These are phyloP conservation scores for Cadophora sp. DNA, from an alignment of 2,329 filamentous ascomycete genomes.

Conservation along the genomic window DNA sequence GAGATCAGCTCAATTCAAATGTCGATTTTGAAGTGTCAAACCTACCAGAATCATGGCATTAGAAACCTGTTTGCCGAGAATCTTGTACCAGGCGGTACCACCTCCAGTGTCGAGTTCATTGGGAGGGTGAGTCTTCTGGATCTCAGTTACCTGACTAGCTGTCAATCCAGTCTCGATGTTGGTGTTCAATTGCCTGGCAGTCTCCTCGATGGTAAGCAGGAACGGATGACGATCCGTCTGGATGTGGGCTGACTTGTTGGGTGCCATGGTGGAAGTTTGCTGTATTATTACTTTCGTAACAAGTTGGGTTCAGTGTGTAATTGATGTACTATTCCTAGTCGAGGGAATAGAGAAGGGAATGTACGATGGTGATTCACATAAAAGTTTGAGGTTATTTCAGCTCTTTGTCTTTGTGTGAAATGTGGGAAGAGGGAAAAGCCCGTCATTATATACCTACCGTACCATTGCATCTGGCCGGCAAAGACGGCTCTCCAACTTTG, in stretches of 20 bases:
- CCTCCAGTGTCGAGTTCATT: slow-evolving; percentile 76
- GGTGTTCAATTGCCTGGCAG: slow-evolving; percentile 66
- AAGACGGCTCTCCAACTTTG: slow-evolving; percentile 17
- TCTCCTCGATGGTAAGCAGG: slow-evolving; percentile 66
- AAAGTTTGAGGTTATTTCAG: slow-evolving; percentile 16
- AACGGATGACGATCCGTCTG: slow-evolving; percentile 59
- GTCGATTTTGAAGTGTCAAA: slow-evolving; percentile 22
- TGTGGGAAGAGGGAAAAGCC: slow-evolving; percentile 9
- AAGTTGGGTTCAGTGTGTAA: neutral
- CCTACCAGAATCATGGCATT: slow-evolving; percentile 79
- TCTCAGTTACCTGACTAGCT: slow-evolving; percentile 62
- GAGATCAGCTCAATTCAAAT: slow-evolving; percentile 49
- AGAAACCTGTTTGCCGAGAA: slow-evolving; percentile 73
- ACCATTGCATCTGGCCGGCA: slow-evolving; percentile 5
- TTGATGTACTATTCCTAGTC: slow-evolving; percentile 41
- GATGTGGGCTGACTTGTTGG: slow-evolving; percentile 23
- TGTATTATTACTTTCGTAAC: neutral
- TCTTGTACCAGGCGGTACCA: slow-evolving; percentile 73
- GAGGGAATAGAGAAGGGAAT: slow-evolving; percentile 44
- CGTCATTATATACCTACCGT: slow-evolving; percentile 22
- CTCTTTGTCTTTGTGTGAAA: slow-evolving; percentile 12
- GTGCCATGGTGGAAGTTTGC: slow-evolving; percentile 31
- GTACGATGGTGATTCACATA: slow-evolving; percentile 18
- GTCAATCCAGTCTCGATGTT: slow-evolving; percentile 72
- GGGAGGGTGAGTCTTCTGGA: slow-evolving; percentile 65